phyloP scores from a whole-genome alignment of 306 rosid genomes.

The Pyrus bretschneideri region DNA sequence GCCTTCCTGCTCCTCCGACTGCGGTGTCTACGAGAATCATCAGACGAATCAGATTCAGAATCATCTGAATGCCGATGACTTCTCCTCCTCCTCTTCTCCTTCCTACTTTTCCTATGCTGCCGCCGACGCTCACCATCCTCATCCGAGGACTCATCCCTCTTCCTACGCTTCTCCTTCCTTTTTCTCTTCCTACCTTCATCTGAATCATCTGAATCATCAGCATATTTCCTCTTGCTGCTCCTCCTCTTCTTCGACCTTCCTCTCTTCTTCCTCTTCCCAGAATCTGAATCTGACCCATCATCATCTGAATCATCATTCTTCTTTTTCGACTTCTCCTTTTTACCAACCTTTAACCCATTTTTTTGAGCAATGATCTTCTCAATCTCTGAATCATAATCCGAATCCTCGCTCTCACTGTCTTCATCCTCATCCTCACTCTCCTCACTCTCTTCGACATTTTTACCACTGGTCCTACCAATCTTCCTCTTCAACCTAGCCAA shows the following conservation, averaged over 20 bases:
- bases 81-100: slow-evolving; percentile 54
- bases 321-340: slow-evolving; percentile 36
- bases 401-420: slow-evolving; percentile 65
- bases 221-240: slow-evolving; percentile 42
- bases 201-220: slow-evolving; percentile 61
- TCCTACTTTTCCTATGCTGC: slow-evolving; percentile 37
- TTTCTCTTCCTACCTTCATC: slow-evolving; percentile 45
- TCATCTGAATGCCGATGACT: slow-evolving; percentile 46
- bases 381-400: slow-evolving; percentile 68
- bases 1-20: slow-evolving; percentile 53
- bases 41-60: slow-evolving; percentile 61
- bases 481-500: slow-evolving; percentile 58
- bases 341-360: slow-evolving; percentile 42
- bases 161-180: slow-evolving; percentile 58
- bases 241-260: slow-evolving; percentile 85
- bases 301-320: slow-evolving; percentile 38
- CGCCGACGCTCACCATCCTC: slow-evolving; percentile 24
- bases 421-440: slow-evolving; percentile 61
- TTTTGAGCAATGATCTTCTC: slow-evolving; percentile 69
- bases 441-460: slow-evolving; percentile 39
- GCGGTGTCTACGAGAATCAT: slow-evolving; percentile 36
- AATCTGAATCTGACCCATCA: slow-evolving; percentile 41
- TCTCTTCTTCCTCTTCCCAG: slow-evolving; percentile 57
- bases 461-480: slow-evolving; percentile 33
- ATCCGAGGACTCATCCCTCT: slow-evolving; percentile 37